These are phyloP conservation scores for Sechiopsis laciniata DNA, from an alignment of 306 rosid species.

Conservation along the genomic window DNA sequence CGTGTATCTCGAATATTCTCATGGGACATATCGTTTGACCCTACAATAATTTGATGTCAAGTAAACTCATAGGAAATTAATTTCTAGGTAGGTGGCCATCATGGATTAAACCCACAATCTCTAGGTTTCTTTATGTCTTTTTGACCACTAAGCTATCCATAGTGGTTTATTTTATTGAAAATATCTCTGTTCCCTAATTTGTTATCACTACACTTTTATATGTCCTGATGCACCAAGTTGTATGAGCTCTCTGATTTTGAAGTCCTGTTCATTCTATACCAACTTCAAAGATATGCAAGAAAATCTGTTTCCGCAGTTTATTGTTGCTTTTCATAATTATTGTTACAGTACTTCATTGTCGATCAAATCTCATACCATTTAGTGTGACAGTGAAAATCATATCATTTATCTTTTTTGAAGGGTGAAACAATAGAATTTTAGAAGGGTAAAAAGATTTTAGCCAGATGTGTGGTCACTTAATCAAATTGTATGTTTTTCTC, in stretches of 20 bases:
- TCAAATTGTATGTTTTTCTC: too few relatives aligned
- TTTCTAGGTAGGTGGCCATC: too few relatives aligned
- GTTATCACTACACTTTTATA: not conserved
- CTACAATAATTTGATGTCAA: too few relatives aligned
- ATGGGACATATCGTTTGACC: too few relatives aligned
- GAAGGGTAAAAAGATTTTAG: too few relatives aligned
- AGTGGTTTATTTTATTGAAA: not conserved
- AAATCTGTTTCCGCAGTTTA: not conserved
- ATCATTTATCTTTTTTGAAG: conserved; percentile 31
- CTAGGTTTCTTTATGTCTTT: too few relatives aligned
- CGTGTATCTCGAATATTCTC: too few relatives aligned
- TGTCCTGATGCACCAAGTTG: not conserved
- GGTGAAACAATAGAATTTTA: too few relatives aligned
- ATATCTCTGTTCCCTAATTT: not conserved
- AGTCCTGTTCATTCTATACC: not conserved
- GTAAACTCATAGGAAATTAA: too few relatives aligned
- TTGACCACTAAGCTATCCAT: too few relatives aligned
- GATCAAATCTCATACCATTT: not conserved
- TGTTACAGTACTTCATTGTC: not conserved
- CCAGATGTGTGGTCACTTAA: too few relatives aligned
- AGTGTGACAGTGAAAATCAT: not conserved
- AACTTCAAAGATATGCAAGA: conserved; percentile 13
- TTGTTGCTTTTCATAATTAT: not conserved
- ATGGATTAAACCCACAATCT: too few relatives aligned
- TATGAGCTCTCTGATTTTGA: not conserved